Evolutionary conservation across 2,329 filamentous ascomycete genomes (phyloP), one percentile per base, ranked within the genome.

Genomic region (Volutella citrinella): DNA sequence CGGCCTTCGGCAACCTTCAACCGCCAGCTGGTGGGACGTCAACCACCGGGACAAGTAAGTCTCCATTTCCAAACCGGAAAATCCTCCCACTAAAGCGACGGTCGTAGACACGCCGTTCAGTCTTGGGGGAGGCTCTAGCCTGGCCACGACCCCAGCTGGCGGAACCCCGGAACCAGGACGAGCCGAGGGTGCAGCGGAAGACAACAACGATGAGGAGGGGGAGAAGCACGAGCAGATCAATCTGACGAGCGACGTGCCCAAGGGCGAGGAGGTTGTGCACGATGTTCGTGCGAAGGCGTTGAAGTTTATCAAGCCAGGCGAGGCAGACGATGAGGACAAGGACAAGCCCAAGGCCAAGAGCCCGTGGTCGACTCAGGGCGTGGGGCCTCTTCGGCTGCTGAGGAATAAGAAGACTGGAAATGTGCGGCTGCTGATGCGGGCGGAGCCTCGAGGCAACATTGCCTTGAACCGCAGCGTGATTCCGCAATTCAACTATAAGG

Each of bases 401-500:
- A 83, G 84, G 60, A 75, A 91, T 65, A 84, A 86, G 57, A 70
- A 72, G 12, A 86, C 80, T 1, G 78, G 76, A 14, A 70, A 74
- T 18, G 74, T 81, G 5, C 78, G 87, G 24, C 65, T 93, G 27
- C 64, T 94, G 14, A 64, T 90, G 42, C 79, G 87, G 30, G 78
- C 78, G n/a, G 84, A 89, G 45, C 85, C 86, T 1, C 75, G 80
- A 43, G 87, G 87, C 12, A 76, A 83, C 23, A 69, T 91, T 28
- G 74, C 84, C 5, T 65, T 94, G 51, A 94, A 94, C 63, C 77
- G 82, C 48, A 61, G 69, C 14, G 60, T 90, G 30, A 61, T 87
- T 20, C 65, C 77, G 3, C 66, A 72, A n/a, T 62, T 80, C 32
- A 68, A 69, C 6, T 90, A 89, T 65, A 76, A 75, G 51, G 65